Percentiles rank a stretch among this genome's conserved stretches.
Evolutionary conservation across 139 green algal species (phyloP).

Genomic region (Picochlorum sp.): DNA sequence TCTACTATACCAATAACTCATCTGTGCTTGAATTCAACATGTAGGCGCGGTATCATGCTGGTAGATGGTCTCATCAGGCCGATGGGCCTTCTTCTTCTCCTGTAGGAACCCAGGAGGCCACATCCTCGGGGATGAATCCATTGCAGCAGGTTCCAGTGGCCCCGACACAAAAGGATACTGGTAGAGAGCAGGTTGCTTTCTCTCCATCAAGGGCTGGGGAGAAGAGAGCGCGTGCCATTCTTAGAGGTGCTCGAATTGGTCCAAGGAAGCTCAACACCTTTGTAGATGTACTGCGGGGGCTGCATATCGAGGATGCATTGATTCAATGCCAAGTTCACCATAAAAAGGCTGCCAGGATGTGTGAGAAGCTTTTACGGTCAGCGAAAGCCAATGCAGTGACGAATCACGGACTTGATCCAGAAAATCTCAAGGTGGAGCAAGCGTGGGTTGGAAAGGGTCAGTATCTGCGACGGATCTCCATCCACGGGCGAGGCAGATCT

Average conservation of each 20-base stretch:
- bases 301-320: constrained; percentile 23
- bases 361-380: constrained; percentile 24
- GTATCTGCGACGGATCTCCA: constrained; percentile 30
- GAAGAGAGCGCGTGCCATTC: constrained; percentile 1
- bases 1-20: too few species aligned
- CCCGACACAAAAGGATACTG: neutral
- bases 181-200: neutral
- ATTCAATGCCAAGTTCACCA: constrained; percentile 21
- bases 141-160: constrained; percentile 19
- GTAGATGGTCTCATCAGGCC: too few species aligned
- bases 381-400: constrained; percentile 33
- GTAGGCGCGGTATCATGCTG: too few species aligned
- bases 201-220: neutral
- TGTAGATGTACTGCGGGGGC: constrained; percentile 19
- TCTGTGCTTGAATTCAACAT: too few species aligned
- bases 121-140: constrained; percentile 15
- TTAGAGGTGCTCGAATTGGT: constrained; percentile 15
- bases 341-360: constrained; percentile 25
- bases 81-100: too few species aligned
- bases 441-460: constrained; percentile 35
- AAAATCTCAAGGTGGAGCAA: constrained; percentile 21
- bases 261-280: constrained; percentile 33
- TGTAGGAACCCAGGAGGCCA: too few species aligned
- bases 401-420: constrained; percentile 26
- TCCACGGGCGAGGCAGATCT: constrained; percentile 31